These are phyloP conservation scores for Theileria equi DNA, from an alignment of 169 alveolate species.

Conservation along the genomic window DNA sequence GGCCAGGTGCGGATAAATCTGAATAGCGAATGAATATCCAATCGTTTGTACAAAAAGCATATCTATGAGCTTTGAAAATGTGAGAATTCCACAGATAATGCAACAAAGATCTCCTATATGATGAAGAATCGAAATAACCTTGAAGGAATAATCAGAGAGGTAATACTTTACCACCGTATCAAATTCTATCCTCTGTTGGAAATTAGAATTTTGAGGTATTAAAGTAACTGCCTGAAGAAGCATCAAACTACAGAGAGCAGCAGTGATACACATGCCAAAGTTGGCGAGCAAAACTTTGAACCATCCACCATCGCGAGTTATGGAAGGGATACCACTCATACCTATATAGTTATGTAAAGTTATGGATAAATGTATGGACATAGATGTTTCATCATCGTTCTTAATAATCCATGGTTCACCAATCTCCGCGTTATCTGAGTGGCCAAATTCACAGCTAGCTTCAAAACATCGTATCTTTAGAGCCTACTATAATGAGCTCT, in stretches of 20 bases:
- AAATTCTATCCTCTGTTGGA: conserved; percentile 75
- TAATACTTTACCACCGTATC: conserved; percentile 71
- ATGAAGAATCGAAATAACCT: conserved; percentile 62
- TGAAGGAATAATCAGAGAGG: conserved; percentile 66
- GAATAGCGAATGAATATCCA: conserved; percentile 70
- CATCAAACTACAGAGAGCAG: conserved; percentile 72
- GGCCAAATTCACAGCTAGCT: no score
- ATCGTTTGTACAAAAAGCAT: conserved; percentile 57
- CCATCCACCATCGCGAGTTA: conserved; percentile 72
- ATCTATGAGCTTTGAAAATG: conserved; percentile 71
- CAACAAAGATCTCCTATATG: conserved; percentile 70
- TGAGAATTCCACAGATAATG: conserved; percentile 65
- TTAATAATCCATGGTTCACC: no score
- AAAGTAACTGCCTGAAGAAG: conserved; percentile 72
- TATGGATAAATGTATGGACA: conserved; percentile 1
- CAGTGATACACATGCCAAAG: conserved; percentile 56
- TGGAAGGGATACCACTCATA: conserved; percentile 67
- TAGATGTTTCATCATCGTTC: no score
- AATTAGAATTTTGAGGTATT: conserved; percentile 72
- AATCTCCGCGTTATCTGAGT: no score
- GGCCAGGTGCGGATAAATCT: conserved; percentile 61
- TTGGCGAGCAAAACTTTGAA: conserved; percentile 66
- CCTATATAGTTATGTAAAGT: conserved; percentile 35
- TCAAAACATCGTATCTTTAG: no score
- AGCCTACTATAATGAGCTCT: no score